Base-by-base conservation (phyloP, 371 early-diverging fungal genomes). In the Smittium culicis region DNA sequence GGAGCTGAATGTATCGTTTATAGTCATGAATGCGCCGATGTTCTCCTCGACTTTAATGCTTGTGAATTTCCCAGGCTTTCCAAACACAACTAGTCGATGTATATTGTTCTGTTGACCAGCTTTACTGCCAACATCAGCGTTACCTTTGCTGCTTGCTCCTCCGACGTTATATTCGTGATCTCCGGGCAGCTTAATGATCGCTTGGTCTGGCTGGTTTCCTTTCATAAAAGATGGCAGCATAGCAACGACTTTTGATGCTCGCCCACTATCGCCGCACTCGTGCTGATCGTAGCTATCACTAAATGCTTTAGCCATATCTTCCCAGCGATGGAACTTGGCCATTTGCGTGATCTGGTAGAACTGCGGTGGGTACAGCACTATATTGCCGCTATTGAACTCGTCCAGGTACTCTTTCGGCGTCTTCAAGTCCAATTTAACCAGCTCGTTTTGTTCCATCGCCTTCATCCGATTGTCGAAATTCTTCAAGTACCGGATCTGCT, bases 321-420 rank as follows among this genome's bases (percentile, higher is more conserved):
- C 70, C 77, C 74, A 79, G 25, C 64, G 59, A 2, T 11, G 28
- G 54, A 65, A 68, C n/a, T 63, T 61, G 45, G 67, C 56, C 71
- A 88, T 67, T 20, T 78, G 67, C 2, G 74, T 54, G 27, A 88
- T 65, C 0, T 82, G 72, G 45, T 84, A 85, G 77, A 82, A 86
- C 73, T 88, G 89, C 20, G 89, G 89, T 27, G 88, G 88, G 35
- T 85, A 80, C 58, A 83, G 73, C 16, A 74, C 72, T 61, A 82
- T 64, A 34, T 66, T 29, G 5, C 64, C 35, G 25, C 65, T 67
- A 8, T 67, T 69, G 63, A 76, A 85, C 17, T 77, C 79, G 1
- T 70, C 68, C 28, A 84, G 66, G 27, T 82, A 85, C 69, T 87
- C 81, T 61, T 75, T 74, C 0, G 92, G 92, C 1, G 80, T 79